Evolutionary conservation across 2,329 filamentous ascomycete genomes (phyloP), one percentile per base, ranked within the genome.

Genomic region (Ascochyta pisi): DNA sequence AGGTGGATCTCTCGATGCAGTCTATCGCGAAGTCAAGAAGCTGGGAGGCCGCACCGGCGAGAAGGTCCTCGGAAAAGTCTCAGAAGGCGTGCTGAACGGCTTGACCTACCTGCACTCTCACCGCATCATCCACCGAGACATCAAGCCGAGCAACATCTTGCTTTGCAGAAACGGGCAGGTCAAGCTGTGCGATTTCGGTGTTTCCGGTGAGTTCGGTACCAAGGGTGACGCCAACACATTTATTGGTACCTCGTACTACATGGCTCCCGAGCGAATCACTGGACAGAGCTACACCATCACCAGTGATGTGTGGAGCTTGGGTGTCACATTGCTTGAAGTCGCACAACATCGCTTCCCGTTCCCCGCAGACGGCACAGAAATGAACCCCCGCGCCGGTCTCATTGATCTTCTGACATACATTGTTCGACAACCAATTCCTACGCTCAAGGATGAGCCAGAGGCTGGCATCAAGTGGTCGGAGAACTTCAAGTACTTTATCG

Each of bases 181-280:
- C 63, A 99, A 99, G 79, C 86, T 99, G 15, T 99, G 95, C 79
- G 95, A 99, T 79, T 99, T 99, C 74, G 95, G 95, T 67, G 95
- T 99, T 43, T 96, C 91, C 56, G 95, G 95, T 64, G 95, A 98
- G 76, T 98, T 98, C 73, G 96, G 95, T 63, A 99, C 95, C 45
- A 98, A 99, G 77, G 95, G 95, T 50, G 95, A 98, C 74, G 95
- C 95, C 63, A 97, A 98, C 76, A 99, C 95, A 0, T 99, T 99
- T 72, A 99, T 99, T 73, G 95, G 95, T 61, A 99, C 95, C 12
- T 96, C 91, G 58, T 99, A 98, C 76, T 99, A 99, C 81, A 99
- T 99, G 95, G 95, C 95, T 4, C 95, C 95, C 0, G 95, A 99
- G 77, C 89, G 95, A 48, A 99, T 99, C 75, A 97, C 95, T 1